A percentile compares a stretch with the other conserved stretches of the same genome.
Conservation (phyloP, 139 green algal species). For the Spirogloea muscicola region DNA sequence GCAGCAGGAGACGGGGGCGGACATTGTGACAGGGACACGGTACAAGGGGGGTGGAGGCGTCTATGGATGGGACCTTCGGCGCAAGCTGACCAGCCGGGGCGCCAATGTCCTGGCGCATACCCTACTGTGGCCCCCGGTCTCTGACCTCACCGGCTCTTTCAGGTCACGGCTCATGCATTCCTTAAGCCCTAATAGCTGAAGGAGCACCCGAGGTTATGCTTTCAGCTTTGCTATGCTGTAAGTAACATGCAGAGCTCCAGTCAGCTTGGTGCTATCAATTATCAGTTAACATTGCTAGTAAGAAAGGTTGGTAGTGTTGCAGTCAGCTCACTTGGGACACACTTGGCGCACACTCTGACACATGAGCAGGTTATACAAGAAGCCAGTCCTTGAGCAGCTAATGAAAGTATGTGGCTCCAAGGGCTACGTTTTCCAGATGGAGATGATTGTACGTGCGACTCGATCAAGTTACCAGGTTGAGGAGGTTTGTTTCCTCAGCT, state of each 20-base stretch:
- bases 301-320: too few species aligned
- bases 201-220: too few species aligned
- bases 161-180: too few species aligned
- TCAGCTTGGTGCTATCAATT: too few species aligned
- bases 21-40: conserved; percentile 86
- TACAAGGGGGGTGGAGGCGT: conserved; percentile 80
- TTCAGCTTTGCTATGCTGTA: too few species aligned
- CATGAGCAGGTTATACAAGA: conserved; percentile 77
- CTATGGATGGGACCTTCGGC: conserved; percentile 76
- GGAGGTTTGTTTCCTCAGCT: too few species aligned
- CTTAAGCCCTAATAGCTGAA: too few species aligned
- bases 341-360: too few species aligned
- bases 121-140: conserved; percentile 69
- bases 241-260: too few species aligned
- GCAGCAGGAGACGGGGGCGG: conserved; percentile 62
- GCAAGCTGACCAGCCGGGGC: conserved; percentile 84
- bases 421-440: conserved; percentile 85
- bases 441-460: conserved; percentile 84
- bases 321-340: too few species aligned
- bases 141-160: conserved; percentile 90
- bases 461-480: conserved; percentile 56
- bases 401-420: conserved; percentile 50
- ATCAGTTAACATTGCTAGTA: too few species aligned
- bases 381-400: conserved; percentile 48
- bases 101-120: conserved; percentile 84